A percentile compares a stretch with the other conserved stretches of the same genome.
Conservation (phyloP, 2,329 filamentous ascomycete species). For the Polychaeton citri region DNA sequence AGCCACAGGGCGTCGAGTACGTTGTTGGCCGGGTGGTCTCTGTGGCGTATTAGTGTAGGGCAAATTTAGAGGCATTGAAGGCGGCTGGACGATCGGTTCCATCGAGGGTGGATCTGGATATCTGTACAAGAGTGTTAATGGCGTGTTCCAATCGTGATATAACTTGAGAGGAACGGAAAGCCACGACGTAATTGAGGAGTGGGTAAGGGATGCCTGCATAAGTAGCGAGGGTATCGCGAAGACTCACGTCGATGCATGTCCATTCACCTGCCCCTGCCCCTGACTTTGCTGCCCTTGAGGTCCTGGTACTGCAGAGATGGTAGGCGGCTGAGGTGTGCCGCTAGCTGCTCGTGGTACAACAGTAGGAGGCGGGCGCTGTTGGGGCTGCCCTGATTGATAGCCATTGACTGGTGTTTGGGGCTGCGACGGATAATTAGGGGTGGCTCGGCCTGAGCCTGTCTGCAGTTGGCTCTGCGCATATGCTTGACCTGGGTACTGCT, state of each 20-base stretch:
- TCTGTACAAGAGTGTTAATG: too few species aligned
- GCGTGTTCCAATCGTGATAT: too few species aligned
- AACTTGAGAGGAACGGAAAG: too few species aligned
- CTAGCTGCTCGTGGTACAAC: background rate
- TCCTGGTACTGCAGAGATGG: background rate
- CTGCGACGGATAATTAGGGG: constrained; percentile 15
- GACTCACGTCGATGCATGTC: background rate
- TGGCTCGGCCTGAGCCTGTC: constrained; percentile 15
- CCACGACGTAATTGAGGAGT: too few species aligned
- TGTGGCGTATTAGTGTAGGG: background rate
- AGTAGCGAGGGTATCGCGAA: background rate
- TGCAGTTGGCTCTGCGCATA: constrained; percentile 10
- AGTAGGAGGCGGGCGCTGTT: background rate
- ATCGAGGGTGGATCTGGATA: background rate
- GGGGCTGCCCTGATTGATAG: constrained; percentile 1
- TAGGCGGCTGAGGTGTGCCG: constrained; percentile 1
- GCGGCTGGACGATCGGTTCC: background rate
- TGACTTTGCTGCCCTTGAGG: background rate
- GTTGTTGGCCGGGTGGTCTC: background rate
- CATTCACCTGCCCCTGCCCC: background rate
- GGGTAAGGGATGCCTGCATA: too few species aligned
- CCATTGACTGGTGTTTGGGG: constrained; percentile 18
- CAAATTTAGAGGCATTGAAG: background rate
- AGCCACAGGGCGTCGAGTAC: background rate
- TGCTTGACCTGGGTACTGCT: constrained; percentile 3